phyloP scores from a whole-genome alignment of 2,329 filamentous ascomycete species.

The Beauveria varroae region DNA sequence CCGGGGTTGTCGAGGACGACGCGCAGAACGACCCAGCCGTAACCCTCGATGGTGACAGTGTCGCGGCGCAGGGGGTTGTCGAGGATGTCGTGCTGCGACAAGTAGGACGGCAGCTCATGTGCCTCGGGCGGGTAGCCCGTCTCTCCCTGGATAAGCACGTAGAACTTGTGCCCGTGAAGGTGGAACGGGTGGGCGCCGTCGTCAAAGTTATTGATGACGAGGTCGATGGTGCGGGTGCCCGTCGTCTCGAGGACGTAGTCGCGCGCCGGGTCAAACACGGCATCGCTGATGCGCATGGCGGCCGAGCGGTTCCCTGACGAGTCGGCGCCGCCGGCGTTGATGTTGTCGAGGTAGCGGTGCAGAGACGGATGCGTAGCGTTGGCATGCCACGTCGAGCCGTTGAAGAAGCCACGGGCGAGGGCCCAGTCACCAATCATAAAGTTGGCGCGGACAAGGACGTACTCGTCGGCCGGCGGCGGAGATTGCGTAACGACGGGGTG shows the following conservation, averaged over 20 bases:
- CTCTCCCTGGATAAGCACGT: conserved; percentile 29
- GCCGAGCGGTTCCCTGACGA: conserved; percentile 8
- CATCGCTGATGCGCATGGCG: conserved; percentile 21
- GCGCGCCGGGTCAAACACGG: conserved; percentile 19
- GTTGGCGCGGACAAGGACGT: conserved; percentile 41
- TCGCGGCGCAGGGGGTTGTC: conserved; percentile 29
- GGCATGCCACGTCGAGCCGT: conserved; percentile 40
- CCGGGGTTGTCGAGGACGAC: conserved; percentile 51
- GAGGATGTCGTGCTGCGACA: conserved; percentile 18
- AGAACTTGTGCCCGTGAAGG: conserved; percentile 54
- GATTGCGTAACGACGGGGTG: conserved; percentile 29
- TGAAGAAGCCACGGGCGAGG: conserved; percentile 47
- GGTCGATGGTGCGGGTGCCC: conserved; percentile 46
- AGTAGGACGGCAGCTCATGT: conserved; percentile 18
- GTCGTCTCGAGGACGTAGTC: conserved; percentile 42
- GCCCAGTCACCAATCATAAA: conserved; percentile 49
- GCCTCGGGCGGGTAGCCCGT: conserved; percentile 28
- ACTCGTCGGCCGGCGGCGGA: conserved; percentile 29
- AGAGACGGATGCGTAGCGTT: conserved; percentile 29
- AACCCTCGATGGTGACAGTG: conserved; percentile 44
- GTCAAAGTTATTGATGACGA: conserved; percentile 54
- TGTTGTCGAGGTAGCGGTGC: conserved; percentile 25
- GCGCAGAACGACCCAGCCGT: conserved; percentile 46
- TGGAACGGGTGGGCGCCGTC: conserved; percentile 40
- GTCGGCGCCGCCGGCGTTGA: not conserved